A percentile compares a stretch with the other conserved stretches of the same genome.
Evolutionary conservation across 805 yeast genomes (phyloP).

Genomic region (Metschnikowia lachancei): DNA sequence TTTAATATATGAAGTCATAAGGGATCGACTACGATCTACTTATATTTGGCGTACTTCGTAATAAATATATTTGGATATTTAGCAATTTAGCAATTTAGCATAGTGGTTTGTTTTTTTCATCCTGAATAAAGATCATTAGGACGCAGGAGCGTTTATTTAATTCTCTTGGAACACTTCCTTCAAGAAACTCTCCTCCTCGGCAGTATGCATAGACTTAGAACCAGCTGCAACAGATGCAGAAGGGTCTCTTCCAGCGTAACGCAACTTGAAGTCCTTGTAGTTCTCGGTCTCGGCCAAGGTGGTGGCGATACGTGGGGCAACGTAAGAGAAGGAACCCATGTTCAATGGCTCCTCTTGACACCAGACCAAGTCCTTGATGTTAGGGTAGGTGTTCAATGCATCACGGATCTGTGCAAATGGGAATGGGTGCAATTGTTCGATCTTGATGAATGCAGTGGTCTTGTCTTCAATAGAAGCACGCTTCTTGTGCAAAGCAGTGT

Average conservation of each 20-base stretch:
- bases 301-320: constrained; percentile 78
- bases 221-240: constrained; percentile 99
- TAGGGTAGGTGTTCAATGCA: constrained; percentile 73
- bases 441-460: constrained; percentile 80
- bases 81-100: constrained; percentile 1
- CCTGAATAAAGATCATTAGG: background rate
- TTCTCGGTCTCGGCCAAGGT: constrained; percentile 70
- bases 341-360: constrained; percentile 99
- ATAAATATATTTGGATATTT: constrained; percentile 4
- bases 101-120: background rate
- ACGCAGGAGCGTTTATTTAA: constrained; percentile 3
- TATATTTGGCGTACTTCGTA: background rate
- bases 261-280: constrained; percentile 54
- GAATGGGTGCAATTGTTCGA: constrained; percentile 98
- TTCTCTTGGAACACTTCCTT: constrained; percentile 48
- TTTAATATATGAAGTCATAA: no score
- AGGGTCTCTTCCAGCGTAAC: constrained; percentile 98
- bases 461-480: constrained; percentile 75
- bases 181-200: constrained; percentile 87
- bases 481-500: constrained; percentile 84
- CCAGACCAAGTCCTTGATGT: constrained; percentile 86
- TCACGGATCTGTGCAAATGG: constrained; percentile 94
- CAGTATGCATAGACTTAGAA: constrained; percentile 78
- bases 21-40: background rate
- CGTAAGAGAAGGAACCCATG: constrained; percentile 87